Percentiles rank a stretch among this genome's conserved stretches.
Evolutionary conservation across 768 basidiomycete species (phyloP).

Genomic region (Lactifluus hygrophoroides): DNA sequence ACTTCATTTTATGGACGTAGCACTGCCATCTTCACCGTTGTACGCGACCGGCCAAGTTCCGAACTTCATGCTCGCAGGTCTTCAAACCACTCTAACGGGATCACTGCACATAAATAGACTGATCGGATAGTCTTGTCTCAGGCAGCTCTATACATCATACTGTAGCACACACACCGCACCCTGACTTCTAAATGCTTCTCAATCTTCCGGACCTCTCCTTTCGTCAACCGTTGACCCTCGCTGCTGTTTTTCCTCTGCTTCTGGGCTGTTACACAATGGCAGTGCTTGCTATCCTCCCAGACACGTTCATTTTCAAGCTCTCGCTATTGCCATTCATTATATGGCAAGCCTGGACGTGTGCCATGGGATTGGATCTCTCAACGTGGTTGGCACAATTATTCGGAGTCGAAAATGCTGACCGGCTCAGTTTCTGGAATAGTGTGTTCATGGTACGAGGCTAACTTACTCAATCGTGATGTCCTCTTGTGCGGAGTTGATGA

Average conservation of each 20-base stretch:
- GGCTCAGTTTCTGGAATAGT: not conserved
- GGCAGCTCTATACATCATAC: no score
- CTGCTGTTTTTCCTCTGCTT: not conserved
- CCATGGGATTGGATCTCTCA: not conserved
- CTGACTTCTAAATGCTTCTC: not conserved
- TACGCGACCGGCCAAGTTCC: not conserved
- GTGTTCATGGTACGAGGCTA: not conserved
- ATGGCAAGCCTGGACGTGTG: not conserved
- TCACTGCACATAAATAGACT: not conserved
- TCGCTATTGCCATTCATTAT: constrained; percentile 3
- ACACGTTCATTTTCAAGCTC: no score
- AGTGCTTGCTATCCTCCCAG: not conserved
- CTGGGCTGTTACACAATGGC: not conserved
- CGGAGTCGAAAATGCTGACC: not conserved
- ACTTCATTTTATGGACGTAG: no score
- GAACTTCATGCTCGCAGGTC: not conserved
- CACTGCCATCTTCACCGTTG: no score
- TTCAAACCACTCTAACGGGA: not conserved
- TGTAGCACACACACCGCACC: not conserved
- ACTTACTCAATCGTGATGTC: not conserved
- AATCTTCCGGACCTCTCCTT: not conserved
- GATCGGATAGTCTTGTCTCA: not conserved
- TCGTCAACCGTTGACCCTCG: not conserved
- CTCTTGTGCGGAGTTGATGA: not conserved
- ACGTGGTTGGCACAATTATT: not conserved